Evolutionary conservation across 306 rosid species (phyloP).

Genomic region (Cucurbita pepo): DNA sequence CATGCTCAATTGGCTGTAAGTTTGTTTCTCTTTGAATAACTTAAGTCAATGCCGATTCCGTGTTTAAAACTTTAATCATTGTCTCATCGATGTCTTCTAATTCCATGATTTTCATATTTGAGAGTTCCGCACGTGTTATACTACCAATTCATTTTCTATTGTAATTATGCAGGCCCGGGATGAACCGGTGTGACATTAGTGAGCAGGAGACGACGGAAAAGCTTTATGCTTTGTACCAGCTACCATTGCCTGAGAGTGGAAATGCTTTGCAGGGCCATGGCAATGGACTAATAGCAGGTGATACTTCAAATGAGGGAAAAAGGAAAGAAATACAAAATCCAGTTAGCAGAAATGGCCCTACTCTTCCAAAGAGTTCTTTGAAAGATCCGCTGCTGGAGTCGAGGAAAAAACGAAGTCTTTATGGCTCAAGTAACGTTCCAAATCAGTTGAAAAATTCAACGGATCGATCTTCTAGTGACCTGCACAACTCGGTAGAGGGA

Average conservation of each 20-base stretch:
- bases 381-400: constrained; percentile 24
- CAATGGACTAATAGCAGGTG: constrained; percentile 23
- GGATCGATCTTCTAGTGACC: not conserved
- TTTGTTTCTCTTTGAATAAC: constrained; percentile 11
- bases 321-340: constrained; percentile 28
- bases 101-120: not conserved
- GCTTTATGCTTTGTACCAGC: constrained; percentile 34
- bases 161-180: constrained; percentile 48
- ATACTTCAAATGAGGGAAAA: constrained; percentile 26
- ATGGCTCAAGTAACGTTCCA: constrained; percentile 26
- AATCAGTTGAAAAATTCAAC: constrained; percentile 22
- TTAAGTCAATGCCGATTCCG: not conserved
- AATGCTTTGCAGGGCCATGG: constrained; percentile 22
- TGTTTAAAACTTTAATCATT: not conserved
- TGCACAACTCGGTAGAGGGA: constrained; percentile 19
- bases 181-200: constrained; percentile 55
- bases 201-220: constrained; percentile 59
- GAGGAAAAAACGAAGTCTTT: constrained; percentile 23
- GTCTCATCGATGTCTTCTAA: constrained; percentile 2
- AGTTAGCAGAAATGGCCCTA: constrained; percentile 15
- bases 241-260: constrained; percentile 33
- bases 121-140: not conserved
- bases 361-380: constrained; percentile 14
- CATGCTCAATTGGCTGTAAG: constrained; percentile 94
- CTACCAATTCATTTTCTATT: constrained; percentile 5